A percentile compares a stretch with the other conserved stretches of the same genome.
Evolutionary conservation across 257 asterid genomes (phyloP).

Genomic region (Dorcoceras hygrometricum): DNA sequence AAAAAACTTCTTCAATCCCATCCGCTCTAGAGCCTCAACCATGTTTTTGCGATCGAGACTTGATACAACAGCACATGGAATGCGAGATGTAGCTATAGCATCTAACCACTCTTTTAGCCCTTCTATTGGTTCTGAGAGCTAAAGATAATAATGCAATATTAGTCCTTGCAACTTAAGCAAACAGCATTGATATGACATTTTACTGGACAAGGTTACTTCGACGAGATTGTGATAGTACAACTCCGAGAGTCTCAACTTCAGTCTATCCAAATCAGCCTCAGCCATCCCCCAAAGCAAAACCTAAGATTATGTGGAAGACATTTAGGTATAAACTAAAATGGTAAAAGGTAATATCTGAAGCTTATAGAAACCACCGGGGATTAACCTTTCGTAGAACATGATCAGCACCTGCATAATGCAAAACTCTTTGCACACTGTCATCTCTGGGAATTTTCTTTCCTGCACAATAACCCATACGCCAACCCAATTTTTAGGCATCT

Average conservation of each 20-base stretch:
- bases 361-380: constrained; percentile 11
- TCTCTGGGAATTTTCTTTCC: constrained; percentile 74
- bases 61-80: constrained; percentile 97
- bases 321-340: not conserved
- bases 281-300: constrained; percentile 58
- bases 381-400: constrained; percentile 68
- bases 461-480: constrained; percentile 32
- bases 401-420: constrained; percentile 66
- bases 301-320: constrained; percentile 37
- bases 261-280: constrained; percentile 56
- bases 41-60: constrained; percentile 77
- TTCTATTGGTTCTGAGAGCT: constrained; percentile 80
- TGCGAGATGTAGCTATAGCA: constrained; percentile 78
- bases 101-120: constrained; percentile 96
- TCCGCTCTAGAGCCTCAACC: constrained; percentile 68
- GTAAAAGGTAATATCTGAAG: constrained; percentile 14
- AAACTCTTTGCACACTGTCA: constrained; percentile 39
- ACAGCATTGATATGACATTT: constrained; percentile 7
- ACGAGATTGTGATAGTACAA: constrained; percentile 68
- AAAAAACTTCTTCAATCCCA: constrained; percentile 79
- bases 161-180: constrained; percentile 12
- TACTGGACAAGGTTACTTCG: constrained; percentile 42
- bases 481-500: constrained; percentile 3
- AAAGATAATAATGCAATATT: constrained; percentile 19
- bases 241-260: constrained; percentile 71